Base-by-base conservation (phyloP, 2,329 filamentous ascomycete species). In the Penicillium aurantiogriseum region DNA sequence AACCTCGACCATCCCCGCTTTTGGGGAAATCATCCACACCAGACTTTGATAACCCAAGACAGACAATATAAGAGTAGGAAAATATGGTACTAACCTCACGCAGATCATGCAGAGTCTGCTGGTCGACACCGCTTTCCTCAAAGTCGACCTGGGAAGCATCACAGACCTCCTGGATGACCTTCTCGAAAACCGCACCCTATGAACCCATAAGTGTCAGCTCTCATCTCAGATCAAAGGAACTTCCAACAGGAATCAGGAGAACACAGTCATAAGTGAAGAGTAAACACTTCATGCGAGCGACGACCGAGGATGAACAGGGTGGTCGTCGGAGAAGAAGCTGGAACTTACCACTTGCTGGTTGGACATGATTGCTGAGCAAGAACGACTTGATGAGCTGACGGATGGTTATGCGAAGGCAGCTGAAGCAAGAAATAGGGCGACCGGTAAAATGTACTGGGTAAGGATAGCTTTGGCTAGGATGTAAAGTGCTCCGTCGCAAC, bases 151-250 rank as follows among this genome's bases (percentile, higher is more conserved):
- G 85, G 71, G 93, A 97, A 66, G 88, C 88, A 68, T 93, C 89
- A 76, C 97, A 90, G 72, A 99, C 92, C 79, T 90, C 89, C 68
- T 93, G 88, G 76, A 97, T 91, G 73, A 99, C 92, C 79, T 94
- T 91, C 62, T 88, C 82, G 72, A 97, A 99, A 71, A 97, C 88
- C 65, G 80, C 79, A 70, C 94, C 94, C 80, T 87, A 61, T 68
- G 47, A 59, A 48, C 55, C 66, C 57, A 59, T 51, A 53, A 11
- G 58, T 63, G 67, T 74, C 59, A 75, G 71, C 63, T 65, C 50
- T 56, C 40, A 38, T 7, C 21, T 51, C 42, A 21, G 27, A 53
- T 40, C 29, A 55, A 44, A 50, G 47, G 56, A 27, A 39, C 23
- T 17, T 1, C 25, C n/a, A 35, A 46, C 19, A 46, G 23, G 38